Evolutionary conservation across 1,139 yeast species (phyloP).

Genomic region (Sugiyamaella neomexicana): DNA sequence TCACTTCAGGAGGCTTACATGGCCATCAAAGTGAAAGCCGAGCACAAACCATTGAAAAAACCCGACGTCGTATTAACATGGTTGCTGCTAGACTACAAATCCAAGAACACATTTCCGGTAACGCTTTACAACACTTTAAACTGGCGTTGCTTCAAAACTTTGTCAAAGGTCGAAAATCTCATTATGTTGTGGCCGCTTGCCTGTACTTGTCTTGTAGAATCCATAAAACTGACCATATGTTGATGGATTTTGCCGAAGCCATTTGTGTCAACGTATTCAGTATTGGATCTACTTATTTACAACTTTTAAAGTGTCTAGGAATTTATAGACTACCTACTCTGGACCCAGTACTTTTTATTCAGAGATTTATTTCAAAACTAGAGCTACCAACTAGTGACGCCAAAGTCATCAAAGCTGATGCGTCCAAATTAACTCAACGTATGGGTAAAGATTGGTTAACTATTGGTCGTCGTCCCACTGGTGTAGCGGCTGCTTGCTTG

Average conservation of each 20-base stretch:
- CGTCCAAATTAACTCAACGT: conserved; percentile 78
- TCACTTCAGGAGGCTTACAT: conserved; percentile 57
- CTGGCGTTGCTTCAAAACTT: conserved; percentile 83
- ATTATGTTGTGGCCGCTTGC: conserved; percentile 93
- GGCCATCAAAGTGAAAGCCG: conserved; percentile 68
- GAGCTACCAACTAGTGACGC: conserved; percentile 57
- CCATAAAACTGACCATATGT: conserved; percentile 89
- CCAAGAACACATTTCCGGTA: conserved; percentile 80
- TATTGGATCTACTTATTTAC: conserved; percentile 91
- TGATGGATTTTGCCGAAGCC: conserved; percentile 89
- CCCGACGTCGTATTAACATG: conserved; percentile 70
- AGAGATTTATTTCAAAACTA: conserved; percentile 85
- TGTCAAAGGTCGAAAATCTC: conserved; percentile 93
- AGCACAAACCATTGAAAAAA: conserved; percentile 83
- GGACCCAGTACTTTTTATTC: conserved; percentile 91
- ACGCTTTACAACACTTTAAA: conserved; percentile 86
- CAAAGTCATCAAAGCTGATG: conserved; percentile 79
- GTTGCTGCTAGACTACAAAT: conserved; percentile 77
- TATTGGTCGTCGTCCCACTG: conserved; percentile 97
- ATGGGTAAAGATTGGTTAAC: conserved; percentile 96
- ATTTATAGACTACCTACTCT: conserved; percentile 79
- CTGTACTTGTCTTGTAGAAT: conserved; percentile 91
- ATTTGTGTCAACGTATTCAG: conserved; percentile 90
- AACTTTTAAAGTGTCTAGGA: conserved; percentile 79
- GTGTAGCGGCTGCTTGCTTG: conserved; percentile 96